Base-by-base conservation (phyloP, 169 alveolate genomes). In the Cryptosporidium bovis region DNA sequence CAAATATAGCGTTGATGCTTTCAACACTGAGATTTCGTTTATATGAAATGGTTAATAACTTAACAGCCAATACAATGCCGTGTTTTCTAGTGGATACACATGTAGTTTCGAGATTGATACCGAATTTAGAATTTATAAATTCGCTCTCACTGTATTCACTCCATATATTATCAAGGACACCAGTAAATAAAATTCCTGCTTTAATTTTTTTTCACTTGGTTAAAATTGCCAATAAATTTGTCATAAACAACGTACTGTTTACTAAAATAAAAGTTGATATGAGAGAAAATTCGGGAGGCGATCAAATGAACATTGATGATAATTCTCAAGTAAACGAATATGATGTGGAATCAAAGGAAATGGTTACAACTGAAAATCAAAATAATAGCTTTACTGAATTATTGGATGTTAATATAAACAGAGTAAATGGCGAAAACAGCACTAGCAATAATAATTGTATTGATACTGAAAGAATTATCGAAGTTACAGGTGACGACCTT, bases 41-140 rank as follows among this genome's bases (percentile, higher is more conserved):
- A 20, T 77, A 77, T 29, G 87, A 77, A 60, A 64, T 60, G 20
- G 64, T 44, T 44, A 71, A 77, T 2, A 77, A 77, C 36, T 44
- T 77, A 31, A 44, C 69, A 20, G 64, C 64, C 8, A 48, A 62
- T 46, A 62, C 71, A 8, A 31, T 15, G 65, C 87, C 87, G 1
- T 60, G 87, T 40, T 77, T 27, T 77, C 64, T 77, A 29, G 65
- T 77, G 15, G 87, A 77, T 36, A 40, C 87, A 3, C 69, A 77
- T 77, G 71, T 77, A 40, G 87, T 77, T n/a, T 60, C 87, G 58
- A n/a, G 87, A 3, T 64, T 77, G 20, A 53, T 77, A 36, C 87
- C 87, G 15, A 36, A 56, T 27, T 40, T 53, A 15, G 51, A 64
- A n/a, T 40, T 77, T 3, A 60, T 77, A 34, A 62, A 77, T n/a